Base-by-base conservation (phyloP, 2,329 filamentous ascomycete genomes). In the Microthyrium microscopicum region DNA sequence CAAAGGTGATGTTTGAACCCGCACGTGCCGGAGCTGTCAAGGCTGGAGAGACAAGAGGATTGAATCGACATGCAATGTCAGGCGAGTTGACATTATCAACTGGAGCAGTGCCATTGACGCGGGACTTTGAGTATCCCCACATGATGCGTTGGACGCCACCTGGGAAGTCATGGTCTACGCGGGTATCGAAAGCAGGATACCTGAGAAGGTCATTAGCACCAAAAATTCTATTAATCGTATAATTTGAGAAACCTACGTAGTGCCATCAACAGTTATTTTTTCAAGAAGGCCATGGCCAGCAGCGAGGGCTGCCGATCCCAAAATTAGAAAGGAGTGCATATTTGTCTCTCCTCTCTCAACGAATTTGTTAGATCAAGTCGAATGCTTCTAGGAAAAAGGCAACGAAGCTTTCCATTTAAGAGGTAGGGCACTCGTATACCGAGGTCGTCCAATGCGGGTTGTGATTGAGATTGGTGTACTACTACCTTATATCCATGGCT, bases 261-360 rank as follows among this genome's bases (percentile, higher is more conserved):
- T 31, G 29, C 29, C 29, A 31, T 31, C 29, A 21, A 31, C 19
- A 8, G 15, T 21, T 7, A 31, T 18, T 13, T 19, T 31, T 9
- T 31, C 19, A 18, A 31, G 7, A 8, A 31, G 18, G 9, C 29
- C 29, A 21, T 31, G 29, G 9, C 15, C 9, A 8, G 29, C 29
- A 20, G 17, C 29, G 7, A 20, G 17, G 8, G 15, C 21, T 19
- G 29, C 29, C 6, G 24, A 41, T 22, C n/a, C 35, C 31, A 4
- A 39, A 19, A 15, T 34, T 28, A 26, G 32, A 18, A 18, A 39
- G 36, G 30, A 42, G 34, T 6, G 37, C 36, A 18, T 39, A 25
- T 35, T 42, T n/a, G n/a, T n/a, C n/a, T n/a, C n/a, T n/a, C n/a
- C n/a, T n/a, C n/a, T n/a, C n/a, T n/a, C n/a, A n/a, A n/a, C n/a